These are phyloP conservation scores for Kodamaea hsintzibuensis DNA, from an alignment of 805 yeast species.

Conservation along the genomic window DNA sequence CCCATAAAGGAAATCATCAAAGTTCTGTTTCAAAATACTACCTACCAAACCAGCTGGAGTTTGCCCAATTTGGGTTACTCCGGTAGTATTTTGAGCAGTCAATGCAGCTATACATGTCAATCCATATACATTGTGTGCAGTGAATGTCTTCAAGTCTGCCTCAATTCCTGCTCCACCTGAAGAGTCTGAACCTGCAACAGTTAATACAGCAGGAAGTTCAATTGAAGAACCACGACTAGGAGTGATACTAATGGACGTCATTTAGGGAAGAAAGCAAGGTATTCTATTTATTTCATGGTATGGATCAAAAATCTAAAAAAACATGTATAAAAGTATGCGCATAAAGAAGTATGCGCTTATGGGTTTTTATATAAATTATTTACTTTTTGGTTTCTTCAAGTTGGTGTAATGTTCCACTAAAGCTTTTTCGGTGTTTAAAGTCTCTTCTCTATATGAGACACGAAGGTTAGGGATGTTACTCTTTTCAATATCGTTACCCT, in stretches of 20 bases:
- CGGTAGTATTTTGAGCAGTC: slow-evolving; percentile 72
- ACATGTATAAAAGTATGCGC: background rate
- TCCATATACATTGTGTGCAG: slow-evolving; percentile 75
- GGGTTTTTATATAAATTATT: background rate
- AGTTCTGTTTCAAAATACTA: slow-evolving; percentile 52
- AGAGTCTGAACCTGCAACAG: slow-evolving; percentile 74
- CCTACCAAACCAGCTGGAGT: slow-evolving; percentile 46
- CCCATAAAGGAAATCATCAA: slow-evolving; percentile 54
- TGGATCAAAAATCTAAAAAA: background rate
- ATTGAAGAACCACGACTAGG: background rate
- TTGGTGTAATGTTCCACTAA: slow-evolving; percentile 60
- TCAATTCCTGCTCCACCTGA: slow-evolving; percentile 94
- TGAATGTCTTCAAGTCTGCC: slow-evolving; percentile 80
- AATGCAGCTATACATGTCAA: slow-evolving; percentile 75
- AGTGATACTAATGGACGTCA: background rate
- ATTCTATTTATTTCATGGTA: background rate
- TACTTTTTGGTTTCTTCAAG: slow-evolving; percentile 4
- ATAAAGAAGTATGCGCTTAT: background rate
- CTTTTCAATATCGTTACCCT: slow-evolving; percentile 87
- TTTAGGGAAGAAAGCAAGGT: background rate
- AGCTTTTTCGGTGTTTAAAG: slow-evolving; percentile 68
- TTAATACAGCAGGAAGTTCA: slow-evolving; percentile 23
- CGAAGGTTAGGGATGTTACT: slow-evolving; percentile 94
- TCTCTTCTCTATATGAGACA: slow-evolving; percentile 79
- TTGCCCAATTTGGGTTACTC: slow-evolving; percentile 44